These are phyloP conservation scores for Mycena indigotica DNA, from an alignment of 768 basidiomycete species.

Conservation along the genomic window DNA sequence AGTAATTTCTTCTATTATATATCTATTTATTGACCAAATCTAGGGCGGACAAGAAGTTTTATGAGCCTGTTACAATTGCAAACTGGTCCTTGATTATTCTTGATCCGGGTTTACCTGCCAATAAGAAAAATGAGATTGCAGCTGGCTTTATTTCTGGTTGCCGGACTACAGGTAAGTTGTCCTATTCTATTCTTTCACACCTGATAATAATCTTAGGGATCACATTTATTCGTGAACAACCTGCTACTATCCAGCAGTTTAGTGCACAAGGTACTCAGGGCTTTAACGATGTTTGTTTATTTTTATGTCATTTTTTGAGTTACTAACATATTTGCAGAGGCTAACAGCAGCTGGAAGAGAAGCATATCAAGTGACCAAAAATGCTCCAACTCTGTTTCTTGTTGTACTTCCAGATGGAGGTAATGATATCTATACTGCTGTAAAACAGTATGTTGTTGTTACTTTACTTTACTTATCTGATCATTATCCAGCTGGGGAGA, in stretches of 20 bases:
- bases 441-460: slow-evolving; percentile 65
- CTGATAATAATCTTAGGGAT: not conserved
- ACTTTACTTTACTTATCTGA: not conserved
- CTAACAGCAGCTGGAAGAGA: slow-evolving; percentile 51
- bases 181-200: slow-evolving; percentile 27
- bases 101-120: slow-evolving; percentile 57
- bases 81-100: slow-evolving; percentile 71
- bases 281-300: slow-evolving; percentile 38
- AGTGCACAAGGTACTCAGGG: slow-evolving; percentile 57
- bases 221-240: too few species aligned
- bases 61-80: slow-evolving; percentile 49
- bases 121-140: slow-evolving; percentile 52
- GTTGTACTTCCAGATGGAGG: slow-evolving; percentile 73
- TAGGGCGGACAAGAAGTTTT: slow-evolving; percentile 70
- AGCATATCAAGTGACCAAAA: slow-evolving; percentile 36
- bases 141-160: slow-evolving; percentile 51
- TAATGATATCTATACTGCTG: slow-evolving; percentile 72
- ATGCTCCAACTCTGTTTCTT: slow-evolving; percentile 59
- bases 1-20: slow-evolving; percentile 23
- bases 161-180: slow-evolving; percentile 56
- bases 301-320: slow-evolving; percentile 30
- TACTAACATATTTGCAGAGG: slow-evolving; percentile 48
- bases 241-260: slow-evolving; percentile 52
- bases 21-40: too few species aligned
- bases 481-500: slow-evolving; percentile 75